Evolutionary conservation across 192 early-diverging fungal genomes (phyloP).

Genomic region (Spizellomyces punctatus): DNA sequence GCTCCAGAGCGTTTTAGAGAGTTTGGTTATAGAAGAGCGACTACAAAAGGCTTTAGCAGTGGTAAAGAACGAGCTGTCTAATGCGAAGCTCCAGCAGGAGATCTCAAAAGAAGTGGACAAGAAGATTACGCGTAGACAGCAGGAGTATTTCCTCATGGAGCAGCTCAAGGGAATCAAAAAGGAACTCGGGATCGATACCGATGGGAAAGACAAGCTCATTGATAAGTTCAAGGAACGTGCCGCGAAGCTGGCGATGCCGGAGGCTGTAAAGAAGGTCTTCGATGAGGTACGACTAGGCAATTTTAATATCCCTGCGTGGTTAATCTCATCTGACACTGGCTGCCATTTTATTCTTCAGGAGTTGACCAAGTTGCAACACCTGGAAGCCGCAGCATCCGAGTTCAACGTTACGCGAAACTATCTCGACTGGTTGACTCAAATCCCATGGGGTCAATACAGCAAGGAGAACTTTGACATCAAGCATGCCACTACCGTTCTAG

Average conservation of each 20-base stretch:
- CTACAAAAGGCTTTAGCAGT: slow-evolving; percentile 91
- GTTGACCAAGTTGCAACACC: slow-evolving; percentile 86
- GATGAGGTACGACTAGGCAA: slow-evolving; percentile 66
- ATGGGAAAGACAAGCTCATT: slow-evolving; percentile 98
- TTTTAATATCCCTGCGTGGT: no score
- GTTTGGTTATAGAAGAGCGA: slow-evolving; percentile 84
- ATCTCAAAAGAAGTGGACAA: slow-evolving; percentile 97
- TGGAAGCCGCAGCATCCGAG: slow-evolving; percentile 95
- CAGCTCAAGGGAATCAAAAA: slow-evolving; percentile 99
- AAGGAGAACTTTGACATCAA: slow-evolving; percentile 92
- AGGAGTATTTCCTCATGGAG: slow-evolving; percentile 99
- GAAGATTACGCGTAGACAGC: slow-evolving; percentile 95
- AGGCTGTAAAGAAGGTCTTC: slow-evolving; percentile 91
- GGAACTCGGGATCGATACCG: slow-evolving; percentile 95
- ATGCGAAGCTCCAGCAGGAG: slow-evolving; percentile 96
- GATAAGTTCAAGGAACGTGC: slow-evolving; percentile 92
- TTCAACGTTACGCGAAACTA: slow-evolving; percentile 99
- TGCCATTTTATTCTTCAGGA: slow-evolving; percentile 43
- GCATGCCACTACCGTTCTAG: slow-evolving; percentile 84
- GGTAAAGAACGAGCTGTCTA: slow-evolving; percentile 96
- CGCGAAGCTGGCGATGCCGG: slow-evolving; percentile 84
- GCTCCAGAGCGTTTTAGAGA: slow-evolving; percentile 90
- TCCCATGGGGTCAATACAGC: slow-evolving; percentile 93
- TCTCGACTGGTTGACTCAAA: slow-evolving; percentile 96
- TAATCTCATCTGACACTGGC: no score